These are phyloP conservation scores for Selaginella moellendorffii DNA, from an alignment of 75 land plant species.

Conservation along the genomic window DNA sequence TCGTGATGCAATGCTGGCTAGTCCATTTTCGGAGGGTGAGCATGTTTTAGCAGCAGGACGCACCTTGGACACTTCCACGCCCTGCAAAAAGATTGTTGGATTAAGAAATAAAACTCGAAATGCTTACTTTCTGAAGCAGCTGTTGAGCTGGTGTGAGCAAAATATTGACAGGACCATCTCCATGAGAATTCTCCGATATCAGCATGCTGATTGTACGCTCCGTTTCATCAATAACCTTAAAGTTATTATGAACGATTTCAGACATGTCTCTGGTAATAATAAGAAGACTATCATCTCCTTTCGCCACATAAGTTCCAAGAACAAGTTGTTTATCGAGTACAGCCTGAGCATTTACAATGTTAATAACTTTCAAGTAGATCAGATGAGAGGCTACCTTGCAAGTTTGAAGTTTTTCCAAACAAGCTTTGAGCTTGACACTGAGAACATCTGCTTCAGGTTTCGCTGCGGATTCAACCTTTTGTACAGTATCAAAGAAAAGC, in stretches of 20 bases:
- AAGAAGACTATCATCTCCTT: slow-evolving; percentile 6
- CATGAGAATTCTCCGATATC: background rate
- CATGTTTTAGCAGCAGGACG: slow-evolving; percentile 4
- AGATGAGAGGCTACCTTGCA: slow-evolving; percentile 1
- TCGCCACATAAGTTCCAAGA: background rate
- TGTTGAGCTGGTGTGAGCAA: background rate
- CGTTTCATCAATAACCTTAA: slow-evolving; percentile 20
- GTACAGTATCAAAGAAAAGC: slow-evolving; percentile 31
- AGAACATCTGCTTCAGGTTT: slow-evolving; percentile 20
- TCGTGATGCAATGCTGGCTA: slow-evolving; percentile 14
- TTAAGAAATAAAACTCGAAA: background rate
- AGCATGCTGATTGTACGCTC: slow-evolving; percentile 15
- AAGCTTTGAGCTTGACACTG: background rate
- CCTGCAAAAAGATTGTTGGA: slow-evolving; percentile 22
- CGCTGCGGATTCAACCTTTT: slow-evolving; percentile 17
- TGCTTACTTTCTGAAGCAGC: slow-evolving; percentile 11
- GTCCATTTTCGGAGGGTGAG: background rate
- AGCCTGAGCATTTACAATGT: slow-evolving; percentile 20
- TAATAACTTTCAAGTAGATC: background rate
- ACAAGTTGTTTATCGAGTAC: slow-evolving; percentile 34
- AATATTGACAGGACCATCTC: background rate
- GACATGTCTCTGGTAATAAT: slow-evolving; percentile 33
- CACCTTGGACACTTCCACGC: slow-evolving; percentile 20
- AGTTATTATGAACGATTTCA: slow-evolving; percentile 23
- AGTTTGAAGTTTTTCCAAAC: background rate